Conservation (phyloP, 768 basidiomycete species). For the Pholiota molesta region DNA sequence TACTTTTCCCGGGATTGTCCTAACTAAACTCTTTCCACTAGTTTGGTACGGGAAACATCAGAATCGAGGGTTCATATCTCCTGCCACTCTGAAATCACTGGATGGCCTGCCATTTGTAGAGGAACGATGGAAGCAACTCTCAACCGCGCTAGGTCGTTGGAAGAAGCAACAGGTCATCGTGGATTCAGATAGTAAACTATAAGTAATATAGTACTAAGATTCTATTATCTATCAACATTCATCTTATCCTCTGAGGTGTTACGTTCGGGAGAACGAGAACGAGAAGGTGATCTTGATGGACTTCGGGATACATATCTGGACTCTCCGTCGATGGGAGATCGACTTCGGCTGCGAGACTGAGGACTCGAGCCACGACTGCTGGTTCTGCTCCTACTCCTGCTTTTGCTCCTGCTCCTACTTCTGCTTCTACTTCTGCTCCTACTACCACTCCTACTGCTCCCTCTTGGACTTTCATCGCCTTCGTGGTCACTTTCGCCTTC, state of each 20-base stretch:
- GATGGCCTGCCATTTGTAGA: conserved; percentile 59
- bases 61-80: conserved; percentile 78
- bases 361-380: conserved; percentile 32
- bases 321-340: conserved; percentile 46
- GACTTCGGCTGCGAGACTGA: conserved; percentile 35
- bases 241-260: conserved; percentile 53
- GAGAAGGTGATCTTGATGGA: conserved; percentile 55
- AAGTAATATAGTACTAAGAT: conserved; percentile 1
- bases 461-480: conserved; percentile 43
- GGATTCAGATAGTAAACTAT: conserved; percentile 40
- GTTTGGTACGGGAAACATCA: conserved; percentile 78
- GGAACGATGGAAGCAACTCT: conserved; percentile 69
- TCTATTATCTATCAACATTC: conserved; percentile 28
- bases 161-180: conserved; percentile 44
- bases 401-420: conserved; percentile 19
- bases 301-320: conserved; percentile 70
- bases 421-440: conserved; percentile 32
- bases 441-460: conserved; percentile 24
- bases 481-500: conserved; percentile 67
- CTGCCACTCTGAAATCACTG: conserved; percentile 54
- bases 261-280: conserved; percentile 49
- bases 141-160: conserved; percentile 63
- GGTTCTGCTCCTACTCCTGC: conserved; percentile 21
- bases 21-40: conserved; percentile 29
- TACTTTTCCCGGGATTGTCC: background rate